Evolutionary conservation across 129 eudicot species (phyloP), one percentile per base, ranked within the genome.

Genomic region (sunflower (Helianthus annuus)): DNA sequence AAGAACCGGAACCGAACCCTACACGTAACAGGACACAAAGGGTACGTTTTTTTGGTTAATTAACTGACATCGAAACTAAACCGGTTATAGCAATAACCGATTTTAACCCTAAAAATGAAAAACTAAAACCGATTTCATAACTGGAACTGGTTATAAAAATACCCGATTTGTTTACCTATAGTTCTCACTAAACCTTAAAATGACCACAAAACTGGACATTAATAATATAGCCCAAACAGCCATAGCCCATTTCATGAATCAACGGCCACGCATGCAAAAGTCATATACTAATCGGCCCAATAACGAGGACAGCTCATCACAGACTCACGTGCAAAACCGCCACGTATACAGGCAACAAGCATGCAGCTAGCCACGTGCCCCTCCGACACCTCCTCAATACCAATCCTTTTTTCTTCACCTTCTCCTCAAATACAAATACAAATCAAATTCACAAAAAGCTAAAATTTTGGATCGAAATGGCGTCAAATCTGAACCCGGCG

Each of bases 401-500:
- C 75, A 39, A 58, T 76, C 46, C 44, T 34, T 36, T 52, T 27
- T 29, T 32, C 58, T 36, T 55, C 74, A 12, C 36, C 36, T 32
- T 32, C 36, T 32, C 36, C 36, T 45, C 57, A 57, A 44, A 12
- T 19, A 64, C 49, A 13, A 32, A 6, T 39, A 10, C 69, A 52
- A 27, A 69, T 61, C 62, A 19, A 32, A 10, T n/a, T 24, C 16
- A 53, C 12, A 19, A 10, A 19, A 61, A 38, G 1, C 8, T 13
- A 29, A n/a, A 7, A 22, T 24, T 10, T 40, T 39, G 11, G 8
- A 69, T 70, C 24, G 16, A n/a, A 46, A 78, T 86, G 91, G 87
- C 87, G 22, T 72, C 82, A 24, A 75, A 80, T 38, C 66, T 85
- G 65, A 82, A 32, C 34, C 98, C 98, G 7, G 58, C 64, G 36